Evolutionary conservation across 2,329 filamentous ascomycete genomes (phyloP).

Genomic region (Monilinia fructicola): DNA sequence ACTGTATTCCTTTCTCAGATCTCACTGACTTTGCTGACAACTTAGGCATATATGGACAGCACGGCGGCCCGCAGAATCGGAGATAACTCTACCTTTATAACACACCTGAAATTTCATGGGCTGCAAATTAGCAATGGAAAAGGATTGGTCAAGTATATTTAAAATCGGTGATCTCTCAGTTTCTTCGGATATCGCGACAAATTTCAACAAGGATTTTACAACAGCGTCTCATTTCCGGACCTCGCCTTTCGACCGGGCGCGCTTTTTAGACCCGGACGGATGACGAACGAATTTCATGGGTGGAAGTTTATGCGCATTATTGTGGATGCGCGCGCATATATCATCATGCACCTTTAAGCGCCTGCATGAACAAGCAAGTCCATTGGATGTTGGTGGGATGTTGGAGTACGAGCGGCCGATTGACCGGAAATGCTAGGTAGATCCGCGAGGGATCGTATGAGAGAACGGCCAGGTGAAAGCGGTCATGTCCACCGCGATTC

Average conservation of each 20-base stretch:
- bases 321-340: slow-evolving; percentile 25
- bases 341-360: slow-evolving; percentile 25
- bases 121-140: neutral
- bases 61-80: slow-evolving; percentile 31
- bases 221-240: slow-evolving; percentile 18
- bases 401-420: neutral
- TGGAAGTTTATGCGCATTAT: slow-evolving; percentile 8
- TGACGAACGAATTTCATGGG: slow-evolving; percentile 14
- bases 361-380: slow-evolving; percentile 20
- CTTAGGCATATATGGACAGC: slow-evolving; percentile 40
- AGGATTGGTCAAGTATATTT: neutral
- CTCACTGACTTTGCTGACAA: slow-evolving; percentile 3
- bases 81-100: neutral
- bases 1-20: slow-evolving; percentile 12
- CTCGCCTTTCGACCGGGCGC: slow-evolving; percentile 6
- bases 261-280: neutral
- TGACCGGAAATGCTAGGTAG: slow-evolving; percentile 9
- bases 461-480: neutral
- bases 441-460: slow-evolving; percentile 6
- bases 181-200: slow-evolving; percentile 19
- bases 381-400: slow-evolving; percentile 8
- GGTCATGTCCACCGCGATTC: neutral
- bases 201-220: slow-evolving; percentile 1
- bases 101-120: neutral
- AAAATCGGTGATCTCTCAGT: neutral